Base-by-base conservation (phyloP, 306 rosid genomes). In the Rosa rugosa region DNA sequence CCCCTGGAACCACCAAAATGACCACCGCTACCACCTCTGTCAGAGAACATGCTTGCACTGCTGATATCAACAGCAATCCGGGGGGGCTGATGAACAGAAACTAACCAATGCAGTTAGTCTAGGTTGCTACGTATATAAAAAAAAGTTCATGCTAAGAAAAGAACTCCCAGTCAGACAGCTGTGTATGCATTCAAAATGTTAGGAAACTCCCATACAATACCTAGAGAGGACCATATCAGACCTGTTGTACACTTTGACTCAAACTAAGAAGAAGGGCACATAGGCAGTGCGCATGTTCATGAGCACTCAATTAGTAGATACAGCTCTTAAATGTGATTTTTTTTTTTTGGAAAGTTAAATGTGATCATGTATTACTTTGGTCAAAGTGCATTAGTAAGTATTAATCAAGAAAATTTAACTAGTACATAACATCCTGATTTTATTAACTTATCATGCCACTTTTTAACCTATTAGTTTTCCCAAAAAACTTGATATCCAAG, bases 81-180 rank as follows among this genome's bases (percentile, higher is more conserved):
- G 5, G 98, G 96, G 36, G 93, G 90, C 99, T 96, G 91, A 80
- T 80, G 76, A 85, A 81, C 67, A 80, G 50, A 64, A 68, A 82
- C 77, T 22, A 75, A 76, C 64, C 65, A 75, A 44, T 72, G 69
- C 16, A 47, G 71, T 75, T 79, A 81, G 77, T 47, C 66, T 25
- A 44, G 17, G 16, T 31, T 17, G 36, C n/a, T 44, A 60, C 20
- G 0, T 25, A 45, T 38, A 18, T 49, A 27, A 45, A 46, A 72
- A 12, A 31, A 31, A 73, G 65, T 38, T 11, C 45, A 34, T 54
- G 66, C 47, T 8, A 54, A 41, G 18, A 69, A 44, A 51, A 20
- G 2, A 44, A 66, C 31, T 27, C 31, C 5, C 13, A 40, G 14
- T 40, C 16, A 3, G 47, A 3, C 10, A 40, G 71, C 18, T 40